Percentiles rank a stretch among this genome's conserved stretches.
These are phyloP conservation scores for Zygotorulaspora chibaensis DNA, from an alignment of 805 yeast species.

Conservation along the genomic window DNA sequence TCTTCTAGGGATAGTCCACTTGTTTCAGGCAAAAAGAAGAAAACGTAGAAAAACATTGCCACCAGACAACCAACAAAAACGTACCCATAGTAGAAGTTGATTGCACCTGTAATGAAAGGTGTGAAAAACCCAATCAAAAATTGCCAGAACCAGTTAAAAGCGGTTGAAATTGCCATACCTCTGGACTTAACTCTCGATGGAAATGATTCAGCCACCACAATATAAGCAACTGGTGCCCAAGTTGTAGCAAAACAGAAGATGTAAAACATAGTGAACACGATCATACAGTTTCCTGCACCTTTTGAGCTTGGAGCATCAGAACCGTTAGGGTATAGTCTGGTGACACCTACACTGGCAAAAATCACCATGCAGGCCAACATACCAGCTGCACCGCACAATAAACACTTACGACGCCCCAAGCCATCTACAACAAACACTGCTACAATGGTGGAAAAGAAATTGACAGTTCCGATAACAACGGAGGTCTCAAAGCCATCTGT, in stretches of 20 bases:
- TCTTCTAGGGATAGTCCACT: constrained; percentile 75
- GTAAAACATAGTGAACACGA: constrained; percentile 63
- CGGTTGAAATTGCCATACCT: constrained; percentile 54
- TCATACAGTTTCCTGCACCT: constrained; percentile 65
- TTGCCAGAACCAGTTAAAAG: constrained; percentile 64
- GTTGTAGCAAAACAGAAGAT: constrained; percentile 69
- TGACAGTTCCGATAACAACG: constrained; percentile 54
- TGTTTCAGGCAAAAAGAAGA: constrained; percentile 68
- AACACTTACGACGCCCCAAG: constrained; percentile 48
- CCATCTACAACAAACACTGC: constrained; percentile 49
- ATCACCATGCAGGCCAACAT: constrained; percentile 43
- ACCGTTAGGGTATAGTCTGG: constrained; percentile 40
- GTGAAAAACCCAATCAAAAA: constrained; percentile 64
- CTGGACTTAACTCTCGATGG: constrained; percentile 64
- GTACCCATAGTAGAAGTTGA: constrained; percentile 67
- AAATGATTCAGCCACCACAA: constrained; percentile 62
- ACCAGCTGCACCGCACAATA: constrained; percentile 46
- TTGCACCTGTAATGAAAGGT: constrained; percentile 59
- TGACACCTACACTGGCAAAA: constrained; percentile 61
- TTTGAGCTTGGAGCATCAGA: constrained; percentile 40
- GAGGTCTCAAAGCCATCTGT: constrained; percentile 55
- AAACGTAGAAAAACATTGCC: constrained; percentile 54
- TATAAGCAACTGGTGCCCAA: constrained; percentile 69
- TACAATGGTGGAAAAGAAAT: constrained; percentile 52
- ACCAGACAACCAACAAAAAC: constrained; percentile 53